Evolutionary conservation across 176 grass and related monocot genomes (phyloP).

Genomic region (Musa schizocarpa): DNA sequence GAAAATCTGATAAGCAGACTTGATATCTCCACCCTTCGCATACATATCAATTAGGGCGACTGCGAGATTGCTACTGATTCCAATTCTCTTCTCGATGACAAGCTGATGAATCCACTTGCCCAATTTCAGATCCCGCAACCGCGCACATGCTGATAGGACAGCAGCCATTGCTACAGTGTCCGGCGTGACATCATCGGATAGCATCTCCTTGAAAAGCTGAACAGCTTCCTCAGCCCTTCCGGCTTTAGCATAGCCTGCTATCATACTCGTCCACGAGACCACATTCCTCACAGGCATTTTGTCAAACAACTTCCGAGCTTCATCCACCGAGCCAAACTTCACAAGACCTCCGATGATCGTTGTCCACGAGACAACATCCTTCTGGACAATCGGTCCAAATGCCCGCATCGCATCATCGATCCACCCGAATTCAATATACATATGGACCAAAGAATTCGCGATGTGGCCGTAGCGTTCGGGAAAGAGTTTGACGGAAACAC

Average conservation of each 20-base stretch:
- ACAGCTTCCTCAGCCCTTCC: slow-evolving; percentile 32
- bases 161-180: slow-evolving; percentile 42
- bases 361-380: slow-evolving; percentile 44
- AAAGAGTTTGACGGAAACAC: slow-evolving; percentile 21
- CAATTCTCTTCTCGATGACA: slow-evolving; percentile 25
- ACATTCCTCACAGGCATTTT: slow-evolving; percentile 51
- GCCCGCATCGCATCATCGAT: slow-evolving; percentile 24
- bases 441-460: slow-evolving; percentile 37
- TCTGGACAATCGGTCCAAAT: slow-evolving; percentile 29
- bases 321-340: slow-evolving; percentile 30
- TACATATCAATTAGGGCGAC: slow-evolving; percentile 68
- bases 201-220: slow-evolving; percentile 46
- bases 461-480: slow-evolving; percentile 15
- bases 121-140: slow-evolving; percentile 41
- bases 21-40: slow-evolving; percentile 48
- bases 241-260: slow-evolving; percentile 34
- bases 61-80: slow-evolving; percentile 32
- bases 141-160: slow-evolving; percentile 34
- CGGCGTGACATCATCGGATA: slow-evolving; percentile 24
- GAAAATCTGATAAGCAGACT: slow-evolving; percentile 36
- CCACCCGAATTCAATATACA: slow-evolving; percentile 38
- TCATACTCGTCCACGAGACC: slow-evolving; percentile 57
- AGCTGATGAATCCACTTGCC: slow-evolving; percentile 41
- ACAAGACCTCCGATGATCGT: slow-evolving; percentile 44
- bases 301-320: slow-evolving; percentile 28